phyloP scores from a whole-genome alignment of 768 basidiomycete genomes.

The Galerina marginata region DNA sequence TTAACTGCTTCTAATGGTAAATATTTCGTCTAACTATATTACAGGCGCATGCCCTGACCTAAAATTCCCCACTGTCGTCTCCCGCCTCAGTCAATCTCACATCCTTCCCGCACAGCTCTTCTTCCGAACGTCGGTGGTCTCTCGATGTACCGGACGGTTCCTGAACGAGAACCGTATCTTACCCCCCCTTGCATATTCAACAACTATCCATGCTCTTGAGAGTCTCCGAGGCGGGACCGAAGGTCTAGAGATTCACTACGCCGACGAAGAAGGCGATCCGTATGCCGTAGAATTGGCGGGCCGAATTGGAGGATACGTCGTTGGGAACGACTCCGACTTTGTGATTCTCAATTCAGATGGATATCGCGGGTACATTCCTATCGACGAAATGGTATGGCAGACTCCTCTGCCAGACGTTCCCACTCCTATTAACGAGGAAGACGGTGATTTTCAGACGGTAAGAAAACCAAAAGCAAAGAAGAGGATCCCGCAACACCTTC shows the following conservation, averaged over 20 bases:
- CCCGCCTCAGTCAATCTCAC: conserved; percentile 60
- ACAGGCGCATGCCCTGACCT: conserved; percentile 72
- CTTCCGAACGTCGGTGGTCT: conserved; percentile 75
- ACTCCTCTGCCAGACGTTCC: conserved; percentile 32
- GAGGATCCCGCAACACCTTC: conserved; percentile 34
- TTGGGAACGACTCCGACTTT: conserved; percentile 84
- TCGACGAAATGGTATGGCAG: conserved; percentile 79
- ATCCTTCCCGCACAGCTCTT: conserved; percentile 73
- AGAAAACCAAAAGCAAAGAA: conserved; percentile 57
- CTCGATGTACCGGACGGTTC: conserved; percentile 70
- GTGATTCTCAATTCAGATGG: conserved; percentile 77
- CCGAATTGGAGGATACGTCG: conserved; percentile 72
- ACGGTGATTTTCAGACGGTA: conserved; percentile 66
- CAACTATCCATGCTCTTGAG: conserved; percentile 62
- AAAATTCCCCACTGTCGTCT: conserved; percentile 72
- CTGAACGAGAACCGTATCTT: conserved; percentile 75
- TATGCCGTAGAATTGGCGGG: conserved; percentile 86
- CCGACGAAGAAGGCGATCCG: conserved; percentile 84
- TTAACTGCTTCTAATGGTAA: conserved; percentile 13
- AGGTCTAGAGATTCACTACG: conserved; percentile 64
- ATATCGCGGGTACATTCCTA: conserved; percentile 78
- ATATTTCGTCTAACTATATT: conserved; percentile 14
- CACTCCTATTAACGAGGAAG: conserved; percentile 39
- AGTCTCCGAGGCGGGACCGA: conserved; percentile 38
- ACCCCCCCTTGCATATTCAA: conserved; percentile 66